Conservation (phyloP, 495 filamentous ascomycete genomes). For the Pseudoneurospora amorphoporcata region DNA sequence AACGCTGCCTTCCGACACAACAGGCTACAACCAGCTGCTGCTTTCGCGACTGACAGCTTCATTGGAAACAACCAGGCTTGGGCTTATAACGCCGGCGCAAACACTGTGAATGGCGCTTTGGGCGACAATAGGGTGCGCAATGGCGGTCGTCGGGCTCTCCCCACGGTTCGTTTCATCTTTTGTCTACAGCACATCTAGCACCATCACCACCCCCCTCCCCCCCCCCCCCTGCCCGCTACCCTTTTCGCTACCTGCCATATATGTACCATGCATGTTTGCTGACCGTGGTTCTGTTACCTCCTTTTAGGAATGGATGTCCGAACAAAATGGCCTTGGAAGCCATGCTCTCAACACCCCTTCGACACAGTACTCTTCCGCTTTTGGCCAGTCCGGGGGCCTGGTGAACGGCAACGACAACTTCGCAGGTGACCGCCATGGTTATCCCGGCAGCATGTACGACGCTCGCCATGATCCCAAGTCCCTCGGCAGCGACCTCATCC, state of each 20-base stretch:
- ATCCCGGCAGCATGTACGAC: slow-evolving; percentile 21
- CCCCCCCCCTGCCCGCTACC: background rate
- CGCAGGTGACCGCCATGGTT: slow-evolving; percentile 18
- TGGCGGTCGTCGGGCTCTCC: slow-evolving; percentile 35
- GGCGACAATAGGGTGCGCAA: slow-evolving; percentile 36
- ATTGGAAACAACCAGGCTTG: slow-evolving; percentile 39
- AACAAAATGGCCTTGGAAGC: slow-evolving; percentile 31
- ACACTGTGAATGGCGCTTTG: slow-evolving; percentile 37
- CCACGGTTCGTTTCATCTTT: slow-evolving; percentile 31
- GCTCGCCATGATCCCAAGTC: slow-evolving; percentile 23
- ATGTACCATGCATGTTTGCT: background rate
- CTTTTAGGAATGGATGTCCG: slow-evolving; percentile 38
- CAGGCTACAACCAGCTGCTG: slow-evolving; percentile 46
- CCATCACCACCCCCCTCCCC: background rate
- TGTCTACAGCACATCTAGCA: background rate
- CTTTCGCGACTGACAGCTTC: slow-evolving; percentile 24
- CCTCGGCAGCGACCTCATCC: slow-evolving; percentile 65
- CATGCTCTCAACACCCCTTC: slow-evolving; percentile 28
- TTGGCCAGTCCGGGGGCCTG: slow-evolving; percentile 18
- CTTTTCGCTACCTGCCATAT: background rate
- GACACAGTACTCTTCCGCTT: slow-evolving; percentile 20
- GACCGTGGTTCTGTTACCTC: slow-evolving; percentile 2
- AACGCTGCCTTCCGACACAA: slow-evolving; percentile 48
- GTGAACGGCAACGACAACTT: slow-evolving; percentile 22
- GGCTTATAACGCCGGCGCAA: slow-evolving; percentile 37